Conservation (phyloP, 371 early-diverging fungal genomes). For the Lichtheimia corymbifera region DNA sequence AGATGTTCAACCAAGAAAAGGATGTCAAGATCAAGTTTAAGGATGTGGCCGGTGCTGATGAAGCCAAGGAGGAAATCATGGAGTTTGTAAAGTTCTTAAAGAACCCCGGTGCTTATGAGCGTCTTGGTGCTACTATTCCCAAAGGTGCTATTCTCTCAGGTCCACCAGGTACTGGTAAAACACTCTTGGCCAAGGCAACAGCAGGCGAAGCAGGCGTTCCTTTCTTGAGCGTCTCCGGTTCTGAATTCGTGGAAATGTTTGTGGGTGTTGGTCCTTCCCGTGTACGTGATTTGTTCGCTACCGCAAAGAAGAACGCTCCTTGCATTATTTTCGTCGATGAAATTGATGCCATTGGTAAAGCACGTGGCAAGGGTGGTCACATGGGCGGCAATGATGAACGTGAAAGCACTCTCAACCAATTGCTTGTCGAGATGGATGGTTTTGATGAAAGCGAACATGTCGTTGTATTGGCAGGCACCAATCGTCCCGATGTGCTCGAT, state of each 20-base stretch:
- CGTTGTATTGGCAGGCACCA: slow-evolving; percentile 95
- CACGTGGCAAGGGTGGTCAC: slow-evolving; percentile 90
- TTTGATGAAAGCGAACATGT: slow-evolving; percentile 91
- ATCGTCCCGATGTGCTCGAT: slow-evolving; percentile 91
- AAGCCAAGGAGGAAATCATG: slow-evolving; percentile 99
- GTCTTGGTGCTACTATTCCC: slow-evolving; percentile 99
- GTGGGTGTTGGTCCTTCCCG: slow-evolving; percentile 99
- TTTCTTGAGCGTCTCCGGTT: slow-evolving; percentile 97
- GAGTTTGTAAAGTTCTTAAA: slow-evolving; percentile 99
- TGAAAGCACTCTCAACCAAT: slow-evolving; percentile 96
- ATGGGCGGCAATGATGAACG: slow-evolving; percentile 98
- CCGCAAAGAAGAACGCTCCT: slow-evolving; percentile 96
- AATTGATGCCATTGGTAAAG: slow-evolving; percentile 99
- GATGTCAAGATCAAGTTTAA: slow-evolving; percentile 96
- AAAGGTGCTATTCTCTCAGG: slow-evolving; percentile 98
- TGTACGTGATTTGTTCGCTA: slow-evolving; percentile 96
- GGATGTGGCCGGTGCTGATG: slow-evolving; percentile 99
- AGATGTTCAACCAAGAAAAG: slow-evolving; percentile 95
- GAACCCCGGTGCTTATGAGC: slow-evolving; percentile 95
- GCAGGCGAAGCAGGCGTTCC: slow-evolving; percentile 99
- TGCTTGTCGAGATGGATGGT: slow-evolving; percentile 99
- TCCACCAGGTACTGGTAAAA: slow-evolving; percentile 99
- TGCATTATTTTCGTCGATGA: slow-evolving; percentile 99
- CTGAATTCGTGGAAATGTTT: slow-evolving; percentile 99
- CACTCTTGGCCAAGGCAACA: slow-evolving; percentile 97